Percentiles rank a stretch among this genome's conserved stretches.
phyloP scores from a whole-genome alignment of 352 stramenopile species.

The Phytophthora hybrid region DNA sequence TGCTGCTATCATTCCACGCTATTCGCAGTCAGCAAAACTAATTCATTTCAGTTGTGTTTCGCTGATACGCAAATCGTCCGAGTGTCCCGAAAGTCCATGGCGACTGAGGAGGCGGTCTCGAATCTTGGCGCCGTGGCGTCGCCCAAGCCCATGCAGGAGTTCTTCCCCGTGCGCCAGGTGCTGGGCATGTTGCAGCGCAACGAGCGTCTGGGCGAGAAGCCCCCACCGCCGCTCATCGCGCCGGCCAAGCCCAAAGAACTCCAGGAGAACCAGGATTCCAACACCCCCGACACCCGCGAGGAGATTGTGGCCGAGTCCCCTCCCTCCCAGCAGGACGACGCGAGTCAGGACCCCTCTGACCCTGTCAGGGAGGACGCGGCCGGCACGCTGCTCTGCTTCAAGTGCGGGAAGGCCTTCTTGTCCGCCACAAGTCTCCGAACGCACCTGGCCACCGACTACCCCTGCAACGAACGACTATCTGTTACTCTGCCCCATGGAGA shows the following conservation, averaged over 20 bases:
- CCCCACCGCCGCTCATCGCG: background rate
- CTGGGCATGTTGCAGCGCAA: conserved; percentile 25
- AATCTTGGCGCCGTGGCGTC: conserved; percentile 6
- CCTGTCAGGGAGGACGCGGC: conserved; percentile 1
- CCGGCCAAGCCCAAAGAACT: conserved; percentile 6
- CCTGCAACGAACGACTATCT: conserved; percentile 17
- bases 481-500: conserved; percentile 7
- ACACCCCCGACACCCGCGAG: conserved; percentile 10
- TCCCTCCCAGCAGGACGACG: conserved; percentile 22
- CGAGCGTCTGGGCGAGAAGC: conserved; percentile 18
- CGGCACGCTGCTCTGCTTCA: conserved; percentile 6
- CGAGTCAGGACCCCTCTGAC: conserved; percentile 1
- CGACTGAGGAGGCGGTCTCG: conserved; percentile 17
- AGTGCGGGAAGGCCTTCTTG: conserved; percentile 25
- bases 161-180: conserved; percentile 20
- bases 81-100: conserved; percentile 21
- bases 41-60: conserved; percentile 16
- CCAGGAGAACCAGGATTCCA: conserved; percentile 22
- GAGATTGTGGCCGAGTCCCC: conserved; percentile 22
- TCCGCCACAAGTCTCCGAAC: conserved; percentile 25
- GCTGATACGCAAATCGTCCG: conserved; percentile 23
- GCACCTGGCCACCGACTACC: conserved; percentile 19
- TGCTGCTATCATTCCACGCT: conserved; percentile 10
- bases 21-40: conserved; percentile 12
- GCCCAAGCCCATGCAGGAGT: conserved; percentile 11